A percentile compares a stretch with the other conserved stretches of the same genome.
These are phyloP conservation scores for Botryotinia convoluta DNA, from an alignment of 2,329 filamentous ascomycete species.

Conservation along the genomic window DNA sequence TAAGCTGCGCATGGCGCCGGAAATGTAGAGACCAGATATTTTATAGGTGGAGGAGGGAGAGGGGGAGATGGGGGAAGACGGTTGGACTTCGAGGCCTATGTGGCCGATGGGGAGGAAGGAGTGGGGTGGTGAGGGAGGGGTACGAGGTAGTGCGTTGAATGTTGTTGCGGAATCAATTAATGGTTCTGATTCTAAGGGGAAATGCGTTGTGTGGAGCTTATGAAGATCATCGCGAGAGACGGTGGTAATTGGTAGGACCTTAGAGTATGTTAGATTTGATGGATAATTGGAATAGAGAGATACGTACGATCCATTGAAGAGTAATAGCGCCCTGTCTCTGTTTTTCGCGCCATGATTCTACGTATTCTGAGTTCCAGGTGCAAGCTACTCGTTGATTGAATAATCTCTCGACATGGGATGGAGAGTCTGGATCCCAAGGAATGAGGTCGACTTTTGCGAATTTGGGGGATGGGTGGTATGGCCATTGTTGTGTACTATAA, in stretches of 20 bases:
- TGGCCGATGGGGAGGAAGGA: constrained; percentile 34
- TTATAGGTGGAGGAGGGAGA: constrained; percentile 28
- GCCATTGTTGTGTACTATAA: not conserved
- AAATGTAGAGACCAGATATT: constrained; percentile 32
- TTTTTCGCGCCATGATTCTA: constrained; percentile 30
- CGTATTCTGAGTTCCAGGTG: constrained; percentile 43
- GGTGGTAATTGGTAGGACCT: not conserved
- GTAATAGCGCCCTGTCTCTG: constrained; percentile 26
- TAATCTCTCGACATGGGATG: constrained; percentile 42
- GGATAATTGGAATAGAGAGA: not conserved
- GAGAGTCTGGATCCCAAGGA: constrained; percentile 44
- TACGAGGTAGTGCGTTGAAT: constrained; percentile 21
- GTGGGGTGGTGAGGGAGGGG: not conserved
- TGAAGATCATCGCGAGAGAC: not conserved
- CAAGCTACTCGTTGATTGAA: constrained; percentile 45
- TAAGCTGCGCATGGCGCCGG: constrained; percentile 23
- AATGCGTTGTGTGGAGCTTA: constrained; percentile 22
- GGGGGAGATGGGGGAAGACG: constrained; percentile 28
- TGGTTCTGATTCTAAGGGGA: constrained; percentile 26
- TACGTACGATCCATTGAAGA: constrained; percentile 32
- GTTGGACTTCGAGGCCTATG: constrained; percentile 28
- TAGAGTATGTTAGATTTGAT: not conserved
- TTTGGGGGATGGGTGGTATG: not conserved
- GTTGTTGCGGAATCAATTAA: constrained; percentile 27
- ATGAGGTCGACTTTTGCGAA: constrained; percentile 38